Evolutionary conservation across 169 alveolate genomes (phyloP).

Genomic region (Cryptosporidium xiaoi): DNA sequence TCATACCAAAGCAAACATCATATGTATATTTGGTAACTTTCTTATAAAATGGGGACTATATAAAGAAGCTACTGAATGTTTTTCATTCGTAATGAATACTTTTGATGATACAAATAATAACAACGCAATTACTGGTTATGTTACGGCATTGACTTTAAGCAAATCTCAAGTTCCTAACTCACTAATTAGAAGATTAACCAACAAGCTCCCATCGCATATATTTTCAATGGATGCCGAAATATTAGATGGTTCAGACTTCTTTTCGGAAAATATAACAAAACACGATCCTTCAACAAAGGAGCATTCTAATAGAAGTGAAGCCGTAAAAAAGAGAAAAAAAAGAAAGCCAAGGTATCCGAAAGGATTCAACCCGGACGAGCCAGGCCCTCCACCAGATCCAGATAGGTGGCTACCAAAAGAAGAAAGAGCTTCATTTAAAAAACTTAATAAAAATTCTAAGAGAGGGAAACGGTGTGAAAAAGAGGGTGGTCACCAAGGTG

Average conservation of each 20-base stretch:
- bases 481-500: slow-evolving; percentile 61
- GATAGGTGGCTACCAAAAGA: slow-evolving; percentile 80
- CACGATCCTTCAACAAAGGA: not conserved
- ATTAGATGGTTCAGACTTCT: slow-evolving; percentile 32
- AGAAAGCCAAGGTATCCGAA: slow-evolving; percentile 78
- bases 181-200: slow-evolving; percentile 30
- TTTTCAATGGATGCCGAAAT: slow-evolving; percentile 60
- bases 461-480: slow-evolving; percentile 25
- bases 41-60: not conserved
- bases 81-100: slow-evolving; percentile 16
- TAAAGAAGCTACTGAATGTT: slow-evolving; percentile 52
- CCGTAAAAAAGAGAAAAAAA: slow-evolving; percentile 34
- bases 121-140: slow-evolving; percentile 41
- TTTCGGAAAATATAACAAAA: not conserved
- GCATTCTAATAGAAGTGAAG: not conserved
- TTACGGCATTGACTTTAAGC: slow-evolving; percentile 10
- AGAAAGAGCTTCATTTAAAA: slow-evolving; percentile 75
- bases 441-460: slow-evolving; percentile 40
- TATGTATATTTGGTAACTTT: slow-evolving; percentile 45
- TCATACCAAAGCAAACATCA: not conserved
- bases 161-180: not conserved
- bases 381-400: slow-evolving; percentile 79
- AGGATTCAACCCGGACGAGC: slow-evolving; percentile 79
- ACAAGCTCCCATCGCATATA: slow-evolving; percentile 25
- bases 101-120: slow-evolving; percentile 7